These are phyloP conservation scores for Debaryomyces psychrophilus DNA, from an alignment of 1,139 yeast genomes.

Conservation along the genomic window DNA sequence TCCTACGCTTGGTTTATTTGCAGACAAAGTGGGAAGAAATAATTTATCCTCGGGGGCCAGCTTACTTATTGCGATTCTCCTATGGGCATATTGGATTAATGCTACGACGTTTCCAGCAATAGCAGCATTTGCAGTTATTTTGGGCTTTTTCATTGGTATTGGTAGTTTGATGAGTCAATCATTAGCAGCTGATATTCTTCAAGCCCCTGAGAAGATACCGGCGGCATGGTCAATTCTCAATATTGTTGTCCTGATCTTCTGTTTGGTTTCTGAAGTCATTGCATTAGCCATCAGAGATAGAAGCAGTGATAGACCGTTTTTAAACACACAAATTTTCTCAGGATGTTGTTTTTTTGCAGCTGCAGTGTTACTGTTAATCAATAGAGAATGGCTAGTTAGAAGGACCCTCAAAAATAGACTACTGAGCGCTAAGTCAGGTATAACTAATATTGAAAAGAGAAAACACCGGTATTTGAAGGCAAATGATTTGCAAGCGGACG, in stretches of 20 bases:
- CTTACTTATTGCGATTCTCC: conserved; percentile 34
- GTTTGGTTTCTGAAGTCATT: conserved; percentile 53
- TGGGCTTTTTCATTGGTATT: conserved; percentile 63
- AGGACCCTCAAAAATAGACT: conserved; percentile 21
- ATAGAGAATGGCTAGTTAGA: conserved; percentile 36
- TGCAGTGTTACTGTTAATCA: conserved; percentile 29
- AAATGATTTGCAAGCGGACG: conserved; percentile 14
- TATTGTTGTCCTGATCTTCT: conserved; percentile 46
- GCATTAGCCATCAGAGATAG: conserved; percentile 47
- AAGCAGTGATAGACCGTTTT: conserved; percentile 44
- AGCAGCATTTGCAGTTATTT: conserved; percentile 53
- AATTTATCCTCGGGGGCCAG: conserved; percentile 48
- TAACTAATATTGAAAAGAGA: conserved; percentile 13
- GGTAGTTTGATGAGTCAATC: conserved; percentile 67
- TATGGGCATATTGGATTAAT: conserved; percentile 58
- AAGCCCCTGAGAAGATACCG: conserved; percentile 48
- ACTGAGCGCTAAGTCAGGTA: conserved; percentile 13
- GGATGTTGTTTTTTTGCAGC: conserved; percentile 50
- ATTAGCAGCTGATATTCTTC: conserved; percentile 58
- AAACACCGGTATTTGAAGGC: conserved; percentile 19
- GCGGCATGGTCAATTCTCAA: conserved; percentile 66
- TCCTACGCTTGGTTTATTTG: conserved; percentile 60
- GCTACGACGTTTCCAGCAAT: conserved; percentile 54
- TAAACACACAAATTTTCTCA: conserved; percentile 63
- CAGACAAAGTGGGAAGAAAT: conserved; percentile 61